phyloP scores from a whole-genome alignment of 2,329 filamentous ascomycete species.

The Aureobasidium sp. region DNA sequence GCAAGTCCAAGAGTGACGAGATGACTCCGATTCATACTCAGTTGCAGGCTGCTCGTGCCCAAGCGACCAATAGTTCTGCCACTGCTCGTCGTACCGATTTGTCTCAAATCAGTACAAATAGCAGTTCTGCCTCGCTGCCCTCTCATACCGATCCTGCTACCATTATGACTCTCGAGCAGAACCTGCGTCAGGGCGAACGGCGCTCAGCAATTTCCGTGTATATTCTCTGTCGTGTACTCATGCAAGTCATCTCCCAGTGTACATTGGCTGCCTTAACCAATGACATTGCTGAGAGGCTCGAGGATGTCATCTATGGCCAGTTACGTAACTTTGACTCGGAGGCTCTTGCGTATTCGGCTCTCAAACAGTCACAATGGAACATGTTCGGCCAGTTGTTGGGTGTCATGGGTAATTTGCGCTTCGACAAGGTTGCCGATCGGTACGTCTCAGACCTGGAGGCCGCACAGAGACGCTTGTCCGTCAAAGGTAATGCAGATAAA shows the following conservation, averaged over 20 bases:
- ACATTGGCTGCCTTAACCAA: conserved; percentile 72
- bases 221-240: conserved; percentile 84
- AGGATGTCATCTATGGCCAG: conserved; percentile 95
- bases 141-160: conserved; percentile 10
- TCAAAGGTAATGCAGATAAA: conserved; percentile 59
- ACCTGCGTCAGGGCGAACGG: conserved; percentile 51
- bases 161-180: conserved; percentile 25
- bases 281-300: conserved; percentile 89
- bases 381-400: conserved; percentile 88
- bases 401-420: conserved; percentile 93
- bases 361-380: conserved; percentile 92
- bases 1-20: conserved; percentile 89
- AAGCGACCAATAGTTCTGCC: background rate
- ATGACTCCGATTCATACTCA: conserved; percentile 42
- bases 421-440: conserved; percentile 71
- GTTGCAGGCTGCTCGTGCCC: conserved; percentile 16
- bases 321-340: conserved; percentile 83
- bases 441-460: conserved; percentile 76
- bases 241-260: conserved; percentile 90
- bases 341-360: conserved; percentile 64
- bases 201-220: conserved; percentile 93
- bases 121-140: conserved; percentile 15
- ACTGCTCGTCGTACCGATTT: conserved; percentile 15
- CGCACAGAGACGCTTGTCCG: conserved; percentile 66
- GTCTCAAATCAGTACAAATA: conserved; percentile 15